Percentiles rank a stretch among this genome's conserved stretches.
phyloP scores from a whole-genome alignment of 2,329 filamentous ascomycete genomes.

The Penicillium digitatum region DNA sequence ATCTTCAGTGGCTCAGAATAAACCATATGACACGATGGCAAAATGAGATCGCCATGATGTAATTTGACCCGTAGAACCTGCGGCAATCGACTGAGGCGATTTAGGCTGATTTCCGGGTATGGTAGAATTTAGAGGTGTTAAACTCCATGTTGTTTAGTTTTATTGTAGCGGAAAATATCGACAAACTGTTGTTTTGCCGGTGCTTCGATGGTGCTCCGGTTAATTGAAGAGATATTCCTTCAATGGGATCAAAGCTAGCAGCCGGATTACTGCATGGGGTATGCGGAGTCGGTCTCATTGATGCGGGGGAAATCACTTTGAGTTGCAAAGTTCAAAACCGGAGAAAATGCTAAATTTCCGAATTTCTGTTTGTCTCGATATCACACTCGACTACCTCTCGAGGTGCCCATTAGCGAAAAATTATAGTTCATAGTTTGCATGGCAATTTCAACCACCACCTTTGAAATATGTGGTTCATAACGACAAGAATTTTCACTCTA shows the following conservation, averaged over 20 bases:
- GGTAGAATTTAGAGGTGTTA: not conserved
- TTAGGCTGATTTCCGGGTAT: constrained; percentile 1
- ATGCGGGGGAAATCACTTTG: not conserved
- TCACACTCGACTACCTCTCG: not conserved
- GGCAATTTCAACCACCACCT: not conserved
- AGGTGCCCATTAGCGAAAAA: not conserved
- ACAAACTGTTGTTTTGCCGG: not conserved
- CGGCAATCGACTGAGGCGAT: not conserved
- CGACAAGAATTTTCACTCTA: not conserved
- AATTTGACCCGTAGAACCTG: not conserved
- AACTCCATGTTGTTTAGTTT: not conserved
- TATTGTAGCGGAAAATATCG: no score
- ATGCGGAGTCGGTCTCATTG: not conserved
- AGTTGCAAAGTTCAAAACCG: not conserved
- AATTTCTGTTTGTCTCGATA: not conserved
- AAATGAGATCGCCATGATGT: constrained; percentile 18
- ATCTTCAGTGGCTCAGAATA: not conserved
- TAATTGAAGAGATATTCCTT: constrained; percentile 5
- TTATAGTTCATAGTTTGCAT: not conserved
- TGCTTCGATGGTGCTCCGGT: not conserved
- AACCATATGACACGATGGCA: not conserved
- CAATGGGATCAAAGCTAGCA: not conserved
- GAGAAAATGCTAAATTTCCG: not conserved
- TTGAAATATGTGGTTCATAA: not conserved
- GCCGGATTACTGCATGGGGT: not conserved